These are phyloP conservation scores for Phialophora chinensis DNA, from an alignment of 2,329 filamentous ascomycete genomes.

Conservation along the genomic window DNA sequence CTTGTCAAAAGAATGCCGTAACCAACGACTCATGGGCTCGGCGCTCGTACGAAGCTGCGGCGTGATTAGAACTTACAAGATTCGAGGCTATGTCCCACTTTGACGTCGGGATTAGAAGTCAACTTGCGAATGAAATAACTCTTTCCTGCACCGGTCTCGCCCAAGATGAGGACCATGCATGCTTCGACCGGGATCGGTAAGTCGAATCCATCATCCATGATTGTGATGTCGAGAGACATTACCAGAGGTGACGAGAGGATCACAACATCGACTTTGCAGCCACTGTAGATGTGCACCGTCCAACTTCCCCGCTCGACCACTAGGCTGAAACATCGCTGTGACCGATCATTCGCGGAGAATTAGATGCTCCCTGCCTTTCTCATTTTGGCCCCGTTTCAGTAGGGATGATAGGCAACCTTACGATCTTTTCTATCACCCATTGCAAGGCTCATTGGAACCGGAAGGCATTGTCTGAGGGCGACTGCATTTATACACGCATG, in stretches of 20 bases:
- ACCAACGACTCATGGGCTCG: too few species aligned
- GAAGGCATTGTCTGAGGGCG: too few species aligned
- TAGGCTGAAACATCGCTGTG: not conserved
- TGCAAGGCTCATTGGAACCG: too few species aligned
- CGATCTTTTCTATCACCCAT: too few species aligned
- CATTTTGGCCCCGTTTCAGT: not conserved
- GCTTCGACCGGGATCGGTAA: not conserved
- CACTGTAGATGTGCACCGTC: not conserved
- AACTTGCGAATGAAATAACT: conserved; percentile 1
- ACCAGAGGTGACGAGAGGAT: not conserved
- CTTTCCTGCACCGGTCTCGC: not conserved
- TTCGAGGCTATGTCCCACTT: not conserved
- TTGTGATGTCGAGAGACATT: not conserved
- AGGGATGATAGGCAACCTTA: too few species aligned
- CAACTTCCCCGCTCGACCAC: not conserved
- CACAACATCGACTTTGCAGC: not conserved
- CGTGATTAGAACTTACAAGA: not conserved
- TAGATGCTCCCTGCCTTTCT: not conserved
- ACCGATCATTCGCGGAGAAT: not conserved
- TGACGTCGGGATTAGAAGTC: not conserved
- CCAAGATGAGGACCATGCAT: conserved; percentile 1
- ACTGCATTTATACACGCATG: too few species aligned
- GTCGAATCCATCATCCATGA: not conserved
- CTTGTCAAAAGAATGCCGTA: too few species aligned
- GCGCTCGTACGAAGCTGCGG: too few species aligned